Conservation (phyloP, 129 eudicot species). For the Helianthus tuberosus region DNA sequence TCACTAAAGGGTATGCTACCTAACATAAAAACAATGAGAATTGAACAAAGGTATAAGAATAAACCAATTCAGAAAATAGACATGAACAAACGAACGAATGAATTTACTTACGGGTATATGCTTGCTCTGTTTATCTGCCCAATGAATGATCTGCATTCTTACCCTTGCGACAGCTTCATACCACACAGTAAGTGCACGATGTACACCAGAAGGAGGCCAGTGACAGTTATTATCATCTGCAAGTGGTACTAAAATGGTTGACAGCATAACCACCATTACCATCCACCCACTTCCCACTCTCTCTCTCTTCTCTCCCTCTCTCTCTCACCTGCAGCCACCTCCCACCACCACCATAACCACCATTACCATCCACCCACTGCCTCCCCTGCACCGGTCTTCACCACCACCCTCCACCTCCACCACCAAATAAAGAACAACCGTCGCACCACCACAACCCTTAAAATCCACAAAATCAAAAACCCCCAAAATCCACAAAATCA, state of each 20-base stretch:
- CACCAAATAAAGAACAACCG: no score
- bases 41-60: background rate
- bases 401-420: no score
- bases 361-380: no score
- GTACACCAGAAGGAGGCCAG: slow-evolving; percentile 93
- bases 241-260: slow-evolving; percentile 77
- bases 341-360: no score
- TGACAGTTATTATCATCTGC: slow-evolving; percentile 88
- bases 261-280: no score
- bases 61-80: slow-evolving; percentile 1
- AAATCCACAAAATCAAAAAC: no score
- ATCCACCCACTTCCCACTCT: no score
- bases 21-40: slow-evolving; percentile 22
- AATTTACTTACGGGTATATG: slow-evolving; percentile 75
- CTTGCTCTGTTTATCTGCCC: slow-evolving; percentile 97
- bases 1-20: slow-evolving; percentile 93
- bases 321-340: no score
- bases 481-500: no score
- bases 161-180: slow-evolving; percentile 93
- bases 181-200: slow-evolving; percentile 81
- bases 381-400: no score
- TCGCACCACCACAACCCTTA: no score
- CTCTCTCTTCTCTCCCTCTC: no score
- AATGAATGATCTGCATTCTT: slow-evolving; percentile 70
- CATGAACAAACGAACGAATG: background rate